Evolutionary conservation across 768 basidiomycete genomes (phyloP).

Genomic region (Tubosaeta brunneosetosa): DNA sequence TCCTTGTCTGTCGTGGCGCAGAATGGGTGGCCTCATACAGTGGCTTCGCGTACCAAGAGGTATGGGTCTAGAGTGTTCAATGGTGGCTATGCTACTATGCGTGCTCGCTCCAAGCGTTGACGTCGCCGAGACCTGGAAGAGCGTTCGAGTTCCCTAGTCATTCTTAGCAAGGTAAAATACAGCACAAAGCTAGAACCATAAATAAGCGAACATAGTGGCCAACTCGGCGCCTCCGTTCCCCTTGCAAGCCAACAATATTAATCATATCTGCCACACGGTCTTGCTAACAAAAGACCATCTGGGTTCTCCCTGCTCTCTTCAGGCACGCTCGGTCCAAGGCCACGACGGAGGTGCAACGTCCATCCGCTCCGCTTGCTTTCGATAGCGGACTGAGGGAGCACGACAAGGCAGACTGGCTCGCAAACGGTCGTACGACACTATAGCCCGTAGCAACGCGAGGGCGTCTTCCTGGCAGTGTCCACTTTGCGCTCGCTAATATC

Average conservation of each 20-base stretch:
- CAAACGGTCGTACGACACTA: slow-evolving; percentile 60
- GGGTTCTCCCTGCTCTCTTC: slow-evolving; percentile 23
- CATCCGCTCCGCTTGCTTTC: slow-evolving; percentile 24
- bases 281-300: slow-evolving; percentile 41
- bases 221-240: slow-evolving; percentile 20
- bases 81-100: slow-evolving; percentile 36
- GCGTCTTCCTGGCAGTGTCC: slow-evolving; percentile 42
- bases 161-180: background rate
- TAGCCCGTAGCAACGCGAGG: slow-evolving; percentile 50
- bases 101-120: slow-evolving; percentile 16
- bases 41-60: slow-evolving; percentile 56
- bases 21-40: slow-evolving; percentile 64
- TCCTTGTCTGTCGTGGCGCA: slow-evolving; percentile 72
- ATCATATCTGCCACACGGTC: slow-evolving; percentile 75
- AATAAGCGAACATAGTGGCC: too few relatives aligned
- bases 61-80: slow-evolving; percentile 40
- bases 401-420: slow-evolving; percentile 41
- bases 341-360: slow-evolving; percentile 45
- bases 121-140: slow-evolving; percentile 47
- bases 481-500: slow-evolving; percentile 30
- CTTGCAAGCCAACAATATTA: slow-evolving; percentile 35
- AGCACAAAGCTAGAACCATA: too few relatives aligned
- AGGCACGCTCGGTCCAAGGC: slow-evolving; percentile 52
- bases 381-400: slow-evolving; percentile 57
- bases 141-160: slow-evolving; percentile 12